Evolutionary conservation across 495 filamentous ascomycete genomes (phyloP).

Genomic region (Penicillium flavigenum): DNA sequence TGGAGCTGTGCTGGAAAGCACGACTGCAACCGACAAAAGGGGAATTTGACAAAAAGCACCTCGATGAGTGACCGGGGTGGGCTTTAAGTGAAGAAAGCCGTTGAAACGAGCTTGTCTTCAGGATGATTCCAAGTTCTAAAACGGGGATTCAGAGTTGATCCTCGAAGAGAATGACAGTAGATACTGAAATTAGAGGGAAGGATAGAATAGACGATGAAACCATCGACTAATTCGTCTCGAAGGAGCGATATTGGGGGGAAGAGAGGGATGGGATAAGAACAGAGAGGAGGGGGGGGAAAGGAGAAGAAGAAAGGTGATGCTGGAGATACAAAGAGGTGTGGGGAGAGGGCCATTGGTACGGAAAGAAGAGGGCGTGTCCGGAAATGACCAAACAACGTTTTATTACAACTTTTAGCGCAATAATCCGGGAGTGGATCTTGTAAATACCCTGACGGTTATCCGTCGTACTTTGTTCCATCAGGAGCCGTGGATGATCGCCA

Average conservation of each 20-base stretch:
- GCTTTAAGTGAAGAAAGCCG: constrained; percentile 17
- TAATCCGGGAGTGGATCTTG: background rate
- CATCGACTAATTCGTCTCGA: constrained; percentile 34
- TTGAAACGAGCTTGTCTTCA: constrained; percentile 10
- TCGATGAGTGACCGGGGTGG: constrained; percentile 12
- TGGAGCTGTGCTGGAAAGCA: constrained; percentile 28
- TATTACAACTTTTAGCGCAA: background rate
- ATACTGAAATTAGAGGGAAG: constrained; percentile 26
- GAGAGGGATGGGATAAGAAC: constrained; percentile 18
- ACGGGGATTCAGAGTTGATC: constrained; percentile 23
- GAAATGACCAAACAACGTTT: constrained; percentile 10
- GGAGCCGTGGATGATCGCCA: constrained; percentile 31
- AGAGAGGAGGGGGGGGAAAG: constrained; percentile 22
- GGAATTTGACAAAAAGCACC: constrained; percentile 12
- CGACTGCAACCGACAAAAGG: constrained; percentile 14
- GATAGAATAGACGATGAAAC: constrained; percentile 31
- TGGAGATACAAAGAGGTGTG: constrained; percentile 36
- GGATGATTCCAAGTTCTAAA: constrained; percentile 13
- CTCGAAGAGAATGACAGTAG: constrained; percentile 45
- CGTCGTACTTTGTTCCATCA: constrained; percentile 3
- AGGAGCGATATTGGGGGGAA: constrained; percentile 38
- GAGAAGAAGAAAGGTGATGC: constrained; percentile 35
- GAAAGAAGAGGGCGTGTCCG: constrained; percentile 15
- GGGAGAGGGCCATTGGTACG: constrained; percentile 22
- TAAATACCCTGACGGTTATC: constrained; percentile 10